These are phyloP conservation scores for Mucor ambiguus DNA, from an alignment of 371 early-diverging fungal genomes.

Conservation along the genomic window DNA sequence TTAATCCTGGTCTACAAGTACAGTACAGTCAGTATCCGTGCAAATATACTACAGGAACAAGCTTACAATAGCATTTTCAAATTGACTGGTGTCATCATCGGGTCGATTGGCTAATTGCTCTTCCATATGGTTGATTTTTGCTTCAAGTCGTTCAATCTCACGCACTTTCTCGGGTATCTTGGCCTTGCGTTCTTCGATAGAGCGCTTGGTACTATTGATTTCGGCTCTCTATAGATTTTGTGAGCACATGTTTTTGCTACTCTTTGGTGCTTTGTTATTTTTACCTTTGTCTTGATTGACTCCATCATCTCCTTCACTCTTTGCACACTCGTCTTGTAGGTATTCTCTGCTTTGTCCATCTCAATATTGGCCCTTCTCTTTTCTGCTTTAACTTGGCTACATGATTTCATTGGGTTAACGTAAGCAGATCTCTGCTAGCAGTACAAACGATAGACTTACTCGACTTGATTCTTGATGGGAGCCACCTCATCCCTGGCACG, in stretches of 20 bases:
- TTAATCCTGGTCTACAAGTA: conserved; percentile 6
- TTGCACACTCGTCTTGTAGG: neutral
- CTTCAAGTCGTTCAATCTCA: conserved; percentile 43
- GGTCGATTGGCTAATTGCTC: conserved; percentile 35
- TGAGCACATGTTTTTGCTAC: neutral
- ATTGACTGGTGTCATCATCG: conserved; percentile 32
- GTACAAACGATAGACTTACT: conserved; percentile 21
- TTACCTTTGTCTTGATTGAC: neutral
- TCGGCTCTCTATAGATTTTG: neutral
- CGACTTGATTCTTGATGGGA: conserved; percentile 38
- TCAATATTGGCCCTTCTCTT: neutral
- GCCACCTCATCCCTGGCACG: conserved; percentile 42
- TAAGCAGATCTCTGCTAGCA: neutral
- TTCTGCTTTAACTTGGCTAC: neutral
- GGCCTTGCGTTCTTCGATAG: conserved; percentile 33
- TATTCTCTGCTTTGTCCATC: neutral
- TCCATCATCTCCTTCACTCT: neutral
- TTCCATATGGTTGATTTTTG: conserved; percentile 53
- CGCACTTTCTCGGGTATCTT: conserved; percentile 41
- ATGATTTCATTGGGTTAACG: too few species aligned
- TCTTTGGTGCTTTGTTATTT: neutral
- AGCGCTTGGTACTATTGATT: neutral
- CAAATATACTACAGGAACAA: neutral
- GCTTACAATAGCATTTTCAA: conserved; percentile 45
- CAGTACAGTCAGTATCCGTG: neutral